Conservation (phyloP, 2,329 filamentous ascomycete species). For the Bipolaris zeicola region DNA sequence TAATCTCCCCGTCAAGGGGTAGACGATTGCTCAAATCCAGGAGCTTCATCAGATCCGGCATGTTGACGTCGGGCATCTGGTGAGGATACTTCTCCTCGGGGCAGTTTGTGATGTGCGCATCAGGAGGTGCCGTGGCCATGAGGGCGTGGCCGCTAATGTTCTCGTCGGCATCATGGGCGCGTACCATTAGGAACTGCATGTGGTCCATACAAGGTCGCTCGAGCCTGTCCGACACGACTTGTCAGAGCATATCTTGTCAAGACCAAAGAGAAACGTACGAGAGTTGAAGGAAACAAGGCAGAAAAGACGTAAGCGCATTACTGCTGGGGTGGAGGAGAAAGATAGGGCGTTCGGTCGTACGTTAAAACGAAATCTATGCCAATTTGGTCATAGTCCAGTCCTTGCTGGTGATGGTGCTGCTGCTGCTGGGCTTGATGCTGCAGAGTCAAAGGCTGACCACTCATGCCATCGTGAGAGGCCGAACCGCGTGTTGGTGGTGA, state of each 20-base stretch:
- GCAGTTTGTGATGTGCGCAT: constrained; percentile 62
- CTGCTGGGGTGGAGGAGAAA: constrained; percentile 50
- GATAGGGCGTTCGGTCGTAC: constrained; percentile 75
- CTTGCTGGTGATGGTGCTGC: constrained; percentile 37
- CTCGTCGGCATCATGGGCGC: constrained; percentile 60
- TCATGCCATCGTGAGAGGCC: constrained; percentile 36
- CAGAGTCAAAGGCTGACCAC: constrained; percentile 21
- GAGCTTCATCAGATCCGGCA: constrained; percentile 77
- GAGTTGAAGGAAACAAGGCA: constrained; percentile 20
- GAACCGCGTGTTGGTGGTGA: constrained; percentile 49
- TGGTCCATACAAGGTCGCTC: constrained; percentile 95
- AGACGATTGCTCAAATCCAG: constrained; percentile 83
- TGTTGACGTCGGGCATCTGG: constrained; percentile 76
- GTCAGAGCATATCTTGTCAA: constrained; percentile 39
- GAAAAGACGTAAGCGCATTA: constrained; percentile 32
- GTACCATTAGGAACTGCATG: constrained; percentile 75
- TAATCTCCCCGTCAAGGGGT: constrained; percentile 87
- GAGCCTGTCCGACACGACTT: constrained; percentile 61
- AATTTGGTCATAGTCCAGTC: constrained; percentile 76
- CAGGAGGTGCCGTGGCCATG: constrained; percentile 89
- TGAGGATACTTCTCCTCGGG: constrained; percentile 65
- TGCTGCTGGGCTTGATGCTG: constrained; percentile 16
- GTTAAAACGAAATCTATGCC: constrained; percentile 90
- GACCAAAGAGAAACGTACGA: constrained; percentile 35
- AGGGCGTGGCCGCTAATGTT: constrained; percentile 81